A percentile compares a stretch with the other conserved stretches of the same genome.
Evolutionary conservation across 2,329 filamentous ascomycete genomes (phyloP).

Genomic region (Sclerotiophoma versabilis): DNA sequence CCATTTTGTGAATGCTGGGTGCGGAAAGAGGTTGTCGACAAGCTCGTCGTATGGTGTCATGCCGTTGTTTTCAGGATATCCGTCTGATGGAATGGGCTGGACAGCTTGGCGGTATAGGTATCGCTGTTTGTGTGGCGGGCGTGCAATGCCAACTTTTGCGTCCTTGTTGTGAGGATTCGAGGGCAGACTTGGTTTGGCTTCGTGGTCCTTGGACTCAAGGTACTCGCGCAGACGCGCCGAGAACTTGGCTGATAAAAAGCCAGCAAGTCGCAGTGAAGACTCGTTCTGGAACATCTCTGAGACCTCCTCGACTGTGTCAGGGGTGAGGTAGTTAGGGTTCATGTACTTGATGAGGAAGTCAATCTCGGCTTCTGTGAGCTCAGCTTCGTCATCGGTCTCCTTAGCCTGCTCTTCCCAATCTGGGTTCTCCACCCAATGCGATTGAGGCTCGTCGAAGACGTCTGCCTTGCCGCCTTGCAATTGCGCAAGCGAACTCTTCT

Average conservation of each 20-base stretch:
- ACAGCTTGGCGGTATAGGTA: slow-evolving; percentile 79
- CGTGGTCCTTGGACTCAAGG: slow-evolving; percentile 63
- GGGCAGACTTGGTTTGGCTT: slow-evolving; percentile 54
- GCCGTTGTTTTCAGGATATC: slow-evolving; percentile 39
- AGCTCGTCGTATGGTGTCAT: slow-evolving; percentile 72
- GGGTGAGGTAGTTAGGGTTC: slow-evolving; percentile 86
- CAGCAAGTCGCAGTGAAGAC: slow-evolving; percentile 81
- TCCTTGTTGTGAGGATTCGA: slow-evolving; percentile 41
- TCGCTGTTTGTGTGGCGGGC: slow-evolving; percentile 93
- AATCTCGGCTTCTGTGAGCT: slow-evolving; percentile 79
- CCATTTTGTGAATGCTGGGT: slow-evolving; percentile 87
- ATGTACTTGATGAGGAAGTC: slow-evolving; percentile 92
- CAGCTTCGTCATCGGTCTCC: slow-evolving; percentile 55
- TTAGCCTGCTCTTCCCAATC: slow-evolving; percentile 46
- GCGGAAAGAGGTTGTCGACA: slow-evolving; percentile 82
- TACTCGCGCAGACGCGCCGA: slow-evolving; percentile 73
- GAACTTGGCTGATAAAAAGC: slow-evolving; percentile 82
- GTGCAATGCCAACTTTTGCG: slow-evolving; percentile 67
- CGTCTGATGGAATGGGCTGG: slow-evolving; percentile 45
- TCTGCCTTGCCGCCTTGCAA: slow-evolving; percentile 85
- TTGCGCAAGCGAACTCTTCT: slow-evolving; percentile 90
- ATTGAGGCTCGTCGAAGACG: slow-evolving; percentile 81
- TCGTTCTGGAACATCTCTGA: slow-evolving; percentile 80
- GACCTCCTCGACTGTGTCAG: slow-evolving; percentile 86
- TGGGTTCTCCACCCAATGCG: slow-evolving; percentile 59